A percentile compares a stretch with the other conserved stretches of the same genome.
phyloP scores from a whole-genome alignment of 2,329 filamentous ascomycete species.

The Talaromyces sp. region DNA sequence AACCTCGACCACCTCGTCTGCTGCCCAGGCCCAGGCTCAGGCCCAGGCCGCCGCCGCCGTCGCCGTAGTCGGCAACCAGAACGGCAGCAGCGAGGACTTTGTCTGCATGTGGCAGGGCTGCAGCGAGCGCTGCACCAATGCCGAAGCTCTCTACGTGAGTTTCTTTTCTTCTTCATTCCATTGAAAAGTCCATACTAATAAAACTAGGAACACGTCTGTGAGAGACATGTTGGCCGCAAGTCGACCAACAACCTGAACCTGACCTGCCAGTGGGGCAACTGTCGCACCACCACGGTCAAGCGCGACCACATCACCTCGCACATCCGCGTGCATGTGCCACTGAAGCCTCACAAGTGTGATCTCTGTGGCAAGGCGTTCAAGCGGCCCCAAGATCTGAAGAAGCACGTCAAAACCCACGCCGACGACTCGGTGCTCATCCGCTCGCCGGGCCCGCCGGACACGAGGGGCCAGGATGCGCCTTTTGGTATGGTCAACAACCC shows the following conservation, averaged over 20 bases:
- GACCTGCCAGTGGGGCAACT: constrained; percentile 95
- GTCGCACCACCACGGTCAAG: constrained; percentile 95
- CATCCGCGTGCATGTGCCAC: constrained; percentile 95
- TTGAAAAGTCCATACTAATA: neutral
- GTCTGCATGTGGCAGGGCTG: constrained; percentile 61
- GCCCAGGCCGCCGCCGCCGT: constrained; percentile 33
- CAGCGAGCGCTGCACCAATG: constrained; percentile 54
- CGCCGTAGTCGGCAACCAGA: constrained; percentile 31
- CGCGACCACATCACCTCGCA: constrained; percentile 99
- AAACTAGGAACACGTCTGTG: constrained; percentile 87
- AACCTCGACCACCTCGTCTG: constrained; percentile 10
- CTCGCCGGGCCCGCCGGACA: constrained; percentile 55
- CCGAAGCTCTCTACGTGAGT: constrained; percentile 60
- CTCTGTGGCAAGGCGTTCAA: constrained; percentile 99
- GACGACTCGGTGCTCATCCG: constrained; percentile 78
- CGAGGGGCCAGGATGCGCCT: constrained; percentile 40
- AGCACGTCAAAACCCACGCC: constrained; percentile 98
- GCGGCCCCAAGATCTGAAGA: constrained; percentile 97
- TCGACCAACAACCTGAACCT: constrained; percentile 98
- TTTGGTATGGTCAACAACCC: constrained; percentile 30
- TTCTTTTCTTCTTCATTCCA: neutral
- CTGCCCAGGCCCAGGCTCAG: constrained; percentile 13
- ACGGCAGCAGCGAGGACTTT: constrained; percentile 31
- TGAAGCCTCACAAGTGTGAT: constrained; percentile 98
- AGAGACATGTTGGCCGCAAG: constrained; percentile 96